Conservation (phyloP, 805 yeast genomes). For the Candida sanyiensis region DNA sequence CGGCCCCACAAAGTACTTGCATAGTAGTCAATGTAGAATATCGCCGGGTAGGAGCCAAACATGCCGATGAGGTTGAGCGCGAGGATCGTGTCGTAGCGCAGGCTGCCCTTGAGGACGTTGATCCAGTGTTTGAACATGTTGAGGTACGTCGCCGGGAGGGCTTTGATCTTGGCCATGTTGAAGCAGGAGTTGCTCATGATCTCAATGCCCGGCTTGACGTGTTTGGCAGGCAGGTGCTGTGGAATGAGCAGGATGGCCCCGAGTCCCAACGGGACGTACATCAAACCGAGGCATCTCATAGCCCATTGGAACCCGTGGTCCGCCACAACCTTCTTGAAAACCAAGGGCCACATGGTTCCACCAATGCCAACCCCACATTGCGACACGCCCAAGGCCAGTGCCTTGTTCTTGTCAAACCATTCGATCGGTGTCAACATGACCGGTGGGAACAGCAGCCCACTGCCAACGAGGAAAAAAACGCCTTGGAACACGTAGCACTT, state of each 20-base stretch:
- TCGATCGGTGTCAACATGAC: conserved; percentile 58
- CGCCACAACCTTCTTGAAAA: conserved; percentile 19
- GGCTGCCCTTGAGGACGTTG: conserved; percentile 7
- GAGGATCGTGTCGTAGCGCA: conserved; percentile 10
- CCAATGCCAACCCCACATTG: conserved; percentile 49
- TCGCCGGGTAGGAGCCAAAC: conserved; percentile 23
- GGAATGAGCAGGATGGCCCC: conserved; percentile 16
- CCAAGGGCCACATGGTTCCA: conserved; percentile 35
- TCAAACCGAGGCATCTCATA: conserved; percentile 18
- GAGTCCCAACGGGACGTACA: conserved; percentile 19
- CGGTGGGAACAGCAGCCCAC: conserved; percentile 50
- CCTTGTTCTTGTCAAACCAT: conserved; percentile 61
- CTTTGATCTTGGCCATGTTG: conserved; percentile 9
- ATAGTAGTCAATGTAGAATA: conserved; percentile 23
- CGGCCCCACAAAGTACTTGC: conserved; percentile 12
- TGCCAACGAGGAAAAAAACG: conserved; percentile 19
- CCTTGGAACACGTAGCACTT: conserved; percentile 25
- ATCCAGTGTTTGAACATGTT: conserved; percentile 14
- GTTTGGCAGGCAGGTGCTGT: conserved; percentile 13
- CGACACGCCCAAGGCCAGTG: conserved; percentile 44
- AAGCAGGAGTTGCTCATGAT: conserved; percentile 18
- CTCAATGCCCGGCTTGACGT: conserved; percentile 11
- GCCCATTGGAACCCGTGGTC: conserved; percentile 19
- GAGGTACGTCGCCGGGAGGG: conserved; percentile 11
- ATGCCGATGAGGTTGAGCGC: conserved; percentile 18